These are phyloP conservation scores for Jasminum sambac DNA, from an alignment of 257 asterid species.

Conservation along the genomic window DNA sequence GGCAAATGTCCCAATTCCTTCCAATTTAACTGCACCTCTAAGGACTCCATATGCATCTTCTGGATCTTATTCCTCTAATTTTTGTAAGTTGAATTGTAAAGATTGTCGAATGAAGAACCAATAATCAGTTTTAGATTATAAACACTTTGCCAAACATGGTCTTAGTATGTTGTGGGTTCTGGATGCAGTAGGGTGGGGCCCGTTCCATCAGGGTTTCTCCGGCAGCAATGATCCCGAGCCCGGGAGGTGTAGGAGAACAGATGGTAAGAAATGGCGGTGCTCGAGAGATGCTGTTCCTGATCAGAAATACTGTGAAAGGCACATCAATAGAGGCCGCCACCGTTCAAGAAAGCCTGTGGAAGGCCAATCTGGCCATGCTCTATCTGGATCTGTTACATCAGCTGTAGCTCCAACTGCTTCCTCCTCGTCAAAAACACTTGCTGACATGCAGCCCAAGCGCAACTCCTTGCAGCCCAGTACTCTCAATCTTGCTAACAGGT, in stretches of 20 bases:
- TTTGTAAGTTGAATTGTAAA: constrained; percentile 44
- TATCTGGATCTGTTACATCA: constrained; percentile 61
- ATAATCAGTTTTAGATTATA: no score
- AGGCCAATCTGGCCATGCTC: constrained; percentile 84
- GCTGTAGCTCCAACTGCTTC: constrained; percentile 55
- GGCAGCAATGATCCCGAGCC: constrained; percentile 94
- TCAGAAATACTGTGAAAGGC: constrained; percentile 97
- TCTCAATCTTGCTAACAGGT: constrained; percentile 50
- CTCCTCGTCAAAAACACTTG: constrained; percentile 50
- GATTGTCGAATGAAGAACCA: no score
- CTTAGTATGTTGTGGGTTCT: no score
- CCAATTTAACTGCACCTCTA: constrained; percentile 69
- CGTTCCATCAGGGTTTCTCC: constrained; percentile 77
- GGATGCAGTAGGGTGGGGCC: constrained; percentile 80
- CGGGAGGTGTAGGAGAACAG: constrained; percentile 96
- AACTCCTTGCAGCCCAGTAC: constrained; percentile 39
- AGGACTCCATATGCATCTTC: constrained; percentile 58
- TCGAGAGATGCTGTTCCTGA: constrained; percentile 95
- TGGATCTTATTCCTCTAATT: constrained; percentile 60
- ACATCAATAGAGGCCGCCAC: constrained; percentile 97
- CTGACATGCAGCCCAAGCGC: constrained; percentile 51
- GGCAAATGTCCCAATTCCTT: constrained; percentile 83
- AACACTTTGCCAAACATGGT: no score
- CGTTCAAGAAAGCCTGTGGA: constrained; percentile 99
- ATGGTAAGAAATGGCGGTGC: constrained; percentile 99